A percentile compares a stretch with the other conserved stretches of the same genome.
Conservation (phyloP, 2,329 filamentous ascomycete genomes). For the Malbranchea zuffiana region DNA sequence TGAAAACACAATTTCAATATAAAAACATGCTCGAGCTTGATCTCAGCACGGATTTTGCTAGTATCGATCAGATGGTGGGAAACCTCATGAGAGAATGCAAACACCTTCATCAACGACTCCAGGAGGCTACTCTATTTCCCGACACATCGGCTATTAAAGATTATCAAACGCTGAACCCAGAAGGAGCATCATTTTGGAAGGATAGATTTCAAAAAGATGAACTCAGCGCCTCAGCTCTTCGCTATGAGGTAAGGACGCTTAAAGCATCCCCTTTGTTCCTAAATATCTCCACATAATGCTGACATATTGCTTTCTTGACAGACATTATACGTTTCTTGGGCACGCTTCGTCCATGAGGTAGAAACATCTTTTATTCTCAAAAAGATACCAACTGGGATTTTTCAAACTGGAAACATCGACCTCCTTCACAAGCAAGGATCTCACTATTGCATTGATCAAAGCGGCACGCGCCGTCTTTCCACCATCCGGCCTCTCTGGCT, state of each 20-base stretch:
- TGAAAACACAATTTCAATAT: not conserved
- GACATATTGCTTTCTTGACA: not conserved
- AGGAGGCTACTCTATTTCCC: not conserved
- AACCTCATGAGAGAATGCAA: slow-evolving; percentile 3
- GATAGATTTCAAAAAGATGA: slow-evolving; percentile 3
- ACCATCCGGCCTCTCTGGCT: slow-evolving; percentile 14
- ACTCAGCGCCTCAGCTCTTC: slow-evolving; percentile 2
- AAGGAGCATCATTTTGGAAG: slow-evolving; percentile 4
- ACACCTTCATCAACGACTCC: slow-evolving; percentile 2
- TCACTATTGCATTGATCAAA: slow-evolving; percentile 14
- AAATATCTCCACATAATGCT: not conserved
- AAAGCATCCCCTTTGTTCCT: not conserved
- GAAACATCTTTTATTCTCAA: slow-evolving; percentile 2
- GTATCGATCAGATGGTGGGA: slow-evolving; percentile 1
- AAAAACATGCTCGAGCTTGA: not conserved
- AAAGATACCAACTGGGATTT: slow-evolving; percentile 13
- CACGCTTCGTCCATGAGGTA: slow-evolving; percentile 5
- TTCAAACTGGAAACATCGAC: slow-evolving; percentile 13
- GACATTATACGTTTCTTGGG: slow-evolving; percentile 4
- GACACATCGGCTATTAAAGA: slow-evolving; percentile 2
- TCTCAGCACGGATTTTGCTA: slow-evolving; percentile 1
- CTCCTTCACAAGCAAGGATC: slow-evolving; percentile 13
- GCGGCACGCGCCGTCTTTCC: slow-evolving; percentile 13
- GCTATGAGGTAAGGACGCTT: slow-evolving; percentile 3
- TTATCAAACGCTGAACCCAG: slow-evolving; percentile 2